Evolutionary conservation across 2,329 filamentous ascomycete genomes (phyloP).

Genomic region (Clarireedia homoeocarpa): DNA sequence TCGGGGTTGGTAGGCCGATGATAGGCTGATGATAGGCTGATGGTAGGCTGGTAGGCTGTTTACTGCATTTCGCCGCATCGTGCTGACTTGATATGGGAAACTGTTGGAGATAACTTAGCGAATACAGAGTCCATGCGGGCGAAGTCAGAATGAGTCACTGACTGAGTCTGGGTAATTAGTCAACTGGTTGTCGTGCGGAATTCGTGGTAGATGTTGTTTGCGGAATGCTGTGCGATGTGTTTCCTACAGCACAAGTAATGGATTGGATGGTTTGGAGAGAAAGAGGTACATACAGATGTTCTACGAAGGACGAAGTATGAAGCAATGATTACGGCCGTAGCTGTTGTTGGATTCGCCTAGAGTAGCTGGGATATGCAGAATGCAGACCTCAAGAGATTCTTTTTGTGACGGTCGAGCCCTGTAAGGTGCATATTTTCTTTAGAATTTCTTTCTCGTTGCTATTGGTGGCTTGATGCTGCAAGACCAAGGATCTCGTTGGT

Average conservation of each 20-base stretch:
- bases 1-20: not conserved
- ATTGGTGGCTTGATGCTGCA: not conserved
- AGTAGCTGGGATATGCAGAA: too few species aligned
- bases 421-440: not conserved
- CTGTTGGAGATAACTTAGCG: not conserved
- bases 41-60: not conserved
- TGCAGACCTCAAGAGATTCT: not conserved
- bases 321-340: too few species aligned
- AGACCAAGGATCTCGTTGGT: not conserved
- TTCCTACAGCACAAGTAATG: too few species aligned
- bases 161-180: not conserved
- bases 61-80: not conserved
- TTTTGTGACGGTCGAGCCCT: not conserved
- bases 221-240: not conserved
- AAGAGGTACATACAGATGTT: too few species aligned
- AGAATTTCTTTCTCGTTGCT: not conserved
- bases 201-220: not conserved
- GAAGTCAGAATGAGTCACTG: not conserved
- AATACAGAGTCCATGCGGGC: not conserved
- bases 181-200: not conserved
- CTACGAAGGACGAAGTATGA: too few species aligned
- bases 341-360: too few species aligned
- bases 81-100: not conserved
- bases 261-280: too few species aligned
- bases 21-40: not conserved